Base-by-base conservation (phyloP, 2,329 filamentous ascomycete species). In the Penicillium sp. region DNA sequence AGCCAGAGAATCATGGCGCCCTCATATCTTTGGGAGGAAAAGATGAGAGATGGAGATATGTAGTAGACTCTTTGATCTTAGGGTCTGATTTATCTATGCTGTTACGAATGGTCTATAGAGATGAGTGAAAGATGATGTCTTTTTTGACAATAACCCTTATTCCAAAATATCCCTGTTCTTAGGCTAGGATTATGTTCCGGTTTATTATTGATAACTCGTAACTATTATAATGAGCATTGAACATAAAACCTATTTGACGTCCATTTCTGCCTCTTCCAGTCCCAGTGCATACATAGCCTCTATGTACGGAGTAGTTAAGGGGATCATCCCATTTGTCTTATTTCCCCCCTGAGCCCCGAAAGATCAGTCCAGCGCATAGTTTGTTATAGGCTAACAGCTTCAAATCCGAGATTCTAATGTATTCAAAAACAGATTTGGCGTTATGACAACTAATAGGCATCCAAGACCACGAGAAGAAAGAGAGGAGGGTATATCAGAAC, bases 81-180 rank as follows among this genome's bases (percentile, higher is more conserved):
- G 60, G 58, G 63, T 67, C 61, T 64, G 61, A 65, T 67, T 69
- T 70, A 69, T 70, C 67, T 69, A 74, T 74, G 72, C 67, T 71
- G 71, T 74, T 73, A 74, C 67, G 72, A 74, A 73, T 73, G 69
- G 69, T 69, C 69, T 72, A 73, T 74, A 73, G 71, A 74, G 69
- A 72, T 69, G 70, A 73, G 67, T 70, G 68, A 69, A 71, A 67
- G 55, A 70, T 67, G 63, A 67, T 63, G 62, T 64, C 60, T 62
- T 29, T 57, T 29, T 52, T 51, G 59, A 62, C 60, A 62, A 63
- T 59, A 54, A 9, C 37, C 17, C 29, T 25, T 50, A 5, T 31
- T 43, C 37, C n/a, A 43, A 33, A 10, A 2, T 46, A 46, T 46
- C 1, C 15, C 17, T 48, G 15, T 35, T 23, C 5, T 25, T 12